Conservation (phyloP, 805 yeast genomes). For the Wickerhamomyces mucosus region DNA sequence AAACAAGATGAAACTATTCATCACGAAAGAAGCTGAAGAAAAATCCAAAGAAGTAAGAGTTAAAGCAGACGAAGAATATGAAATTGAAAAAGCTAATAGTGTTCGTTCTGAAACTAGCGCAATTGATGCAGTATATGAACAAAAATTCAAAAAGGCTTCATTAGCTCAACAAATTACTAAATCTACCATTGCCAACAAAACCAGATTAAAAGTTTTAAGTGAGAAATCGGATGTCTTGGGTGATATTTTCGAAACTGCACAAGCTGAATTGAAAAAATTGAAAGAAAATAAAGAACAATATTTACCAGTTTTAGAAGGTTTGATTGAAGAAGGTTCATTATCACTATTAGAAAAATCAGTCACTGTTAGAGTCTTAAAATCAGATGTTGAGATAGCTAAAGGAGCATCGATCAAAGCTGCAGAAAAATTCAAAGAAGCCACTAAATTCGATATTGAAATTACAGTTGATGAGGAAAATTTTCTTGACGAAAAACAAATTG, state of each 20-base stretch:
- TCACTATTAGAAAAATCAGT: slow-evolving; percentile 68
- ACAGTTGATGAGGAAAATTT: slow-evolving; percentile 44
- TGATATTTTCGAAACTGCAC: slow-evolving; percentile 65
- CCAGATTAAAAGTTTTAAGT: slow-evolving; percentile 80
- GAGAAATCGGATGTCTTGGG: slow-evolving; percentile 78
- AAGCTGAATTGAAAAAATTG: slow-evolving; percentile 47
- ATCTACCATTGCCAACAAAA: slow-evolving; percentile 92
- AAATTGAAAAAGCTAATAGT: slow-evolving; percentile 91
- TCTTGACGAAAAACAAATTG: slow-evolving; percentile 60
- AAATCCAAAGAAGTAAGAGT: slow-evolving; percentile 92
- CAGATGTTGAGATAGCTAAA: slow-evolving; percentile 51
- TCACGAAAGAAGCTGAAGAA: slow-evolving; percentile 98
- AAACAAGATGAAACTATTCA: slow-evolving; percentile 96
- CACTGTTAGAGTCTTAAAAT: slow-evolving; percentile 54
- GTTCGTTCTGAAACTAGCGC: slow-evolving; percentile 89
- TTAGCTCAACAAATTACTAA: slow-evolving; percentile 92
- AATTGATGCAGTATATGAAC: slow-evolving; percentile 72
- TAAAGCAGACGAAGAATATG: slow-evolving; percentile 98
- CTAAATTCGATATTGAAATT: slow-evolving; percentile 48
- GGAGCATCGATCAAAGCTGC: slow-evolving; percentile 52
- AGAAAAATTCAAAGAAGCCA: slow-evolving; percentile 50
- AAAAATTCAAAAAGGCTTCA: slow-evolving; percentile 81
- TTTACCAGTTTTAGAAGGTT: slow-evolving; percentile 58
- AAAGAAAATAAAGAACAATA: slow-evolving; percentile 50
- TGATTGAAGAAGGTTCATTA: slow-evolving; percentile 69